These are phyloP conservation scores for Corylus heterophylla DNA, from an alignment of 306 rosid species.

Conservation along the genomic window DNA sequence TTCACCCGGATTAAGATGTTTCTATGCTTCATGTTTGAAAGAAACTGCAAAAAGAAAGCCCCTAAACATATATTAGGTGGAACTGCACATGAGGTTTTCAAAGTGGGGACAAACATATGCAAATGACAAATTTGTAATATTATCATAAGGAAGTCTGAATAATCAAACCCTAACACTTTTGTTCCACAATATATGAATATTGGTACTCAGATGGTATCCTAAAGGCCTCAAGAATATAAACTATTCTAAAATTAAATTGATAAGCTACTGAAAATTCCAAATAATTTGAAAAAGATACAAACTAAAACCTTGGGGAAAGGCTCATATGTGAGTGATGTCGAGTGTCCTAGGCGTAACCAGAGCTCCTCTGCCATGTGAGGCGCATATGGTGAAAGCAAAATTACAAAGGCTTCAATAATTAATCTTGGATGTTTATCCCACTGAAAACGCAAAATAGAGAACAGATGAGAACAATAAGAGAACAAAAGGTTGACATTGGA, in stretches of 20 bases:
- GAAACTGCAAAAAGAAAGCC: neutral
- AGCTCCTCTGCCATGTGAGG: slow-evolving; percentile 98
- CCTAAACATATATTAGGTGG: neutral
- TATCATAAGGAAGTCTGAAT: neutral
- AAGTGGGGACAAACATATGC: neutral
- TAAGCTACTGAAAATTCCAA: slow-evolving; percentile 12
- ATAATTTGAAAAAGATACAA: slow-evolving; percentile 22
- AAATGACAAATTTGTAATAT: neutral
- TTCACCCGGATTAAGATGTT: neutral
- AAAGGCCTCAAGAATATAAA: neutral
- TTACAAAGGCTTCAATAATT: slow-evolving; percentile 70
- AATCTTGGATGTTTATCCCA: slow-evolving; percentile 86
- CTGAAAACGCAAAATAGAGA: slow-evolving; percentile 47
- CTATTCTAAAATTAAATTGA: slow-evolving; percentile 19
- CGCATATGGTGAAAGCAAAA: slow-evolving; percentile 91
- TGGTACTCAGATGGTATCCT: neutral
- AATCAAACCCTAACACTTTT: neutral
- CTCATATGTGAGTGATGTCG: slow-evolving; percentile 66
- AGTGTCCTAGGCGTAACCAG: slow-evolving; percentile 91
- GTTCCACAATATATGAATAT: neutral
- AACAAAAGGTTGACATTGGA: neutral
- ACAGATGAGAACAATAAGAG: slow-evolving; percentile 4
- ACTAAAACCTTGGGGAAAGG: slow-evolving; percentile 77
- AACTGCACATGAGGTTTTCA: neutral
- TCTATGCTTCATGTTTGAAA: neutral